Base-by-base conservation (phyloP, 352 stramenopile species). In the Globisporangium heterothallicum region DNA sequence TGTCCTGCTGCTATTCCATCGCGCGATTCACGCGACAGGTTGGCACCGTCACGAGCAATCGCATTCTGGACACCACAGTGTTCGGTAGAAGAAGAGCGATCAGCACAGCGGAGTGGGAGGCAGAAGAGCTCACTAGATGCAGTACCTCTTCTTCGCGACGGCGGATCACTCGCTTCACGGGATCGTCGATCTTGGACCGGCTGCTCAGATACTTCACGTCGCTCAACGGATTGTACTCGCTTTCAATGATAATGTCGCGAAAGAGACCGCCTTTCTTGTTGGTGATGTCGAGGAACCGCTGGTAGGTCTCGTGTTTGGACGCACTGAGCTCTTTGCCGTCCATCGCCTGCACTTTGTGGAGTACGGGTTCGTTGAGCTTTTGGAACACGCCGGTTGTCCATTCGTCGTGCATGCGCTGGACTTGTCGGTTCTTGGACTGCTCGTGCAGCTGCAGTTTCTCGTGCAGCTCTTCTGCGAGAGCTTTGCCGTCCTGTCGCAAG, bases 221-320 rank as follows among this genome's bases (percentile, higher is more conserved):
- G 22, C 68, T 64, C n/a, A 91, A 61, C 49, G 77, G 80, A 42
- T 88, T 86, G 60, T 91, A 91, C 62, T 91, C 77, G 63, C 75
- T 91, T 49, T 88, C 77, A 44, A 88, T 91, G 57, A 88, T 91
- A 53, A 91, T 91, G 50, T 91, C 80, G 47, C 80, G 80, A 42
- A 88, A 91, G 49, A 91, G 64, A 8, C 75, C 76, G 7, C 74
- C 77, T 49, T 89, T 89, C 61, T 88, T 88, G 66, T 88, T 87
- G 42, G 75, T 86, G 58, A 86, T 85, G 54, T 88, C 78, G 10
- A 91, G 61, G 49, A 88, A 91, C 44, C 77, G 79, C 55, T 86
- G 73, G 48, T 91, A 88, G 26, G 70, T 68, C 54, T 82, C 66
- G 42, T 78, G 67, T 49, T 86, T 84, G 27, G 72, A 66, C 40